These are phyloP conservation scores for Coleophoma cylindrospora DNA, from an alignment of 2,329 filamentous ascomycete species.

Conservation along the genomic window DNA sequence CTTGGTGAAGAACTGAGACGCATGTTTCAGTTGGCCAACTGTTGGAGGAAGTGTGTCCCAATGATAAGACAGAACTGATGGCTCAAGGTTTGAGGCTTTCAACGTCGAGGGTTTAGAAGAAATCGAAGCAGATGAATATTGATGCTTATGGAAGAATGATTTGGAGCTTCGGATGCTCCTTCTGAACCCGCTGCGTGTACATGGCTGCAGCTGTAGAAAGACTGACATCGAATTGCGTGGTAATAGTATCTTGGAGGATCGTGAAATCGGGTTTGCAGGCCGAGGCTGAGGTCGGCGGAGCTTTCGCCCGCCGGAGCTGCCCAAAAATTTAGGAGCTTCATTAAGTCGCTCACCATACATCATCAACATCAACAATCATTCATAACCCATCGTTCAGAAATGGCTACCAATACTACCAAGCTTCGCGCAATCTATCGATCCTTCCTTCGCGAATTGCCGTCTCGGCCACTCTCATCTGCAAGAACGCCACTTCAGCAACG, in stretches of 20 bases:
- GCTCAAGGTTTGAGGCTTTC: too few relatives aligned
- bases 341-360: too few relatives aligned
- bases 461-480: constrained; percentile 45
- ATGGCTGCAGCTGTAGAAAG: background rate
- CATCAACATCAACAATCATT: background rate
- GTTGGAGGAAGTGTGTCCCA: constrained; percentile 44
- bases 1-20: constrained; percentile 38
- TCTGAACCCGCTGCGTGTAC: background rate
- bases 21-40: constrained; percentile 35
- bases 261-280: background rate
- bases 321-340: too few relatives aligned
- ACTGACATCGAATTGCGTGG: background rate
- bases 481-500: constrained; percentile 67
- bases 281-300: background rate
- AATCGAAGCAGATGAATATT: too few relatives aligned
- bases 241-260: background rate
- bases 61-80: constrained; percentile 34
- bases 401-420: constrained; percentile 35
- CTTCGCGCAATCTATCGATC: constrained; percentile 80
- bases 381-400: constrained; percentile 1
- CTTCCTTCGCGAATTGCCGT: constrained; percentile 83
- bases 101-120: too few relatives aligned
- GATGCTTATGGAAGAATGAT: too few relatives aligned
- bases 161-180: too few relatives aligned
- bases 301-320: background rate